Conservation (phyloP, 306 rosid species). For the Gleditsia sinensis region DNA sequence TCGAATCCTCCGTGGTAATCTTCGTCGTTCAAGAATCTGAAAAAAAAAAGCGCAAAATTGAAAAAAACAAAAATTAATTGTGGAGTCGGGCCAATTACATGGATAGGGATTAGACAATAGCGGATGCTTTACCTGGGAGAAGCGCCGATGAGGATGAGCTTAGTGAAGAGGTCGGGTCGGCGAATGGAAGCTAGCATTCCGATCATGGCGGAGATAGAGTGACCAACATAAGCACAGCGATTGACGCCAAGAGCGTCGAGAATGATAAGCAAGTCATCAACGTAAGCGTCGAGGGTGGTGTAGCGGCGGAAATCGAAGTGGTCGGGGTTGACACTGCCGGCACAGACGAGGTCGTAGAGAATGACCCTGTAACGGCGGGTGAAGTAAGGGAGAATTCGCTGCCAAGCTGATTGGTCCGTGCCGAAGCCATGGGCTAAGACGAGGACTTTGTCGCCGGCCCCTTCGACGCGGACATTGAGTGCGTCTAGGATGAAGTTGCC, state of each 20-base stretch:
- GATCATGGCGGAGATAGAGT: slow-evolving; percentile 97
- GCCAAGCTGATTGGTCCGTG: slow-evolving; percentile 98
- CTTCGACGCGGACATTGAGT: slow-evolving; percentile 76
- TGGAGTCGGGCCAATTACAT: not conserved
- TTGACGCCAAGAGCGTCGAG: slow-evolving; percentile 67
- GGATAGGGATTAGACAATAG: too few species aligned
- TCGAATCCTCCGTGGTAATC: slow-evolving; percentile 96
- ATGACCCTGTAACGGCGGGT: slow-evolving; percentile 68
- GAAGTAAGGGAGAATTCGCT: slow-evolving; percentile 77
- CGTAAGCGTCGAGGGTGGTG: slow-evolving; percentile 86
- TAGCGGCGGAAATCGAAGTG: slow-evolving; percentile 86
- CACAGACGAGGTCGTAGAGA: slow-evolving; percentile 95
- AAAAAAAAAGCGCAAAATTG: not conserved
- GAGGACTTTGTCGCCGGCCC: slow-evolving; percentile 67
- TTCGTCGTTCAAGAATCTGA: slow-evolving; percentile 74
- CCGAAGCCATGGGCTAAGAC: slow-evolving; percentile 91
- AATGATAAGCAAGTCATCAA: slow-evolving; percentile 80
- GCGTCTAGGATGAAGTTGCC: slow-evolving; percentile 65
- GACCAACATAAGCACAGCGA: slow-evolving; percentile 85
- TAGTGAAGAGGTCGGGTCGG: slow-evolving; percentile 84
- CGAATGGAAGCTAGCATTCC: slow-evolving; percentile 91
- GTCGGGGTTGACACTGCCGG: slow-evolving; percentile 99
- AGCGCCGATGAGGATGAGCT: slow-evolving; percentile 92
- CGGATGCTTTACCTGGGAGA: slow-evolving; percentile 96
- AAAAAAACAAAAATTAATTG: not conserved